A percentile compares a stretch with the other conserved stretches of the same genome.
phyloP scores from a whole-genome alignment of 352 stramenopile genomes.

The Blastocystis sp. region DNA sequence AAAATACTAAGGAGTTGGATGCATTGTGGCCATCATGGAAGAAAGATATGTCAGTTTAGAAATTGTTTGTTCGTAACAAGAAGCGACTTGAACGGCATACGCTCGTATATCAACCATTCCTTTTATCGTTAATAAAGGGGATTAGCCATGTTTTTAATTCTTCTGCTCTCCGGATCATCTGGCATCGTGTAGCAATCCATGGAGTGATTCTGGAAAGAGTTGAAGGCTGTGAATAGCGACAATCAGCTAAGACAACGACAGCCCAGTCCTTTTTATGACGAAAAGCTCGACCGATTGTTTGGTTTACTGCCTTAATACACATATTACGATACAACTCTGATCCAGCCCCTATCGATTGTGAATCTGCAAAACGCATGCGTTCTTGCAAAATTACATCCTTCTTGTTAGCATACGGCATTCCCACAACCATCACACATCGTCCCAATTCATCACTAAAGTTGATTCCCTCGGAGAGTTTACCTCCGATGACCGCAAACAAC shows the following conservation, averaged over 20 bases:
- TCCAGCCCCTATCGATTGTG: conserved; percentile 69
- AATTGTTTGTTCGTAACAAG: not conserved
- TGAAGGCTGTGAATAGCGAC: conserved; percentile 73
- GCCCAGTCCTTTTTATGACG: conserved; percentile 92
- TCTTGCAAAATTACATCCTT: conserved; percentile 87
- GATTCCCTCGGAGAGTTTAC: conserved; percentile 98
- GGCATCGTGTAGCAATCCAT: conserved; percentile 42
- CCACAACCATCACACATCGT: conserved; percentile 90
- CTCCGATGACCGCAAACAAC: conserved; percentile 91
- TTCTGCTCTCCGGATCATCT: too few relatives aligned
- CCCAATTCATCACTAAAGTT: conserved; percentile 97
- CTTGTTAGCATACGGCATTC: conserved; percentile 92
- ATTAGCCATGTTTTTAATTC: too few relatives aligned
- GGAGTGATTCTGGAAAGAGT: conserved; percentile 6
- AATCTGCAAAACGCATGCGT: conserved; percentile 87
- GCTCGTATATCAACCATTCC: too few relatives aligned
- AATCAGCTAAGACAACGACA: conserved; percentile 87
- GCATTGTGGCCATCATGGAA: conserved; percentile 38
- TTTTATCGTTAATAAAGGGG: too few relatives aligned
- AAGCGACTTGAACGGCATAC: not conserved
- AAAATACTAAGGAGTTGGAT: conserved; percentile 35
- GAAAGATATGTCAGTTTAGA: not conserved
- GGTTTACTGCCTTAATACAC: conserved; percentile 97
- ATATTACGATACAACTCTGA: conserved; percentile 90
- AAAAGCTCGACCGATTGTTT: conserved; percentile 94